Evolutionary conservation across 441 rosid genomes (phyloP), one percentile per base, ranked within the genome.

Genomic region (Populus trichocarpa): DNA sequence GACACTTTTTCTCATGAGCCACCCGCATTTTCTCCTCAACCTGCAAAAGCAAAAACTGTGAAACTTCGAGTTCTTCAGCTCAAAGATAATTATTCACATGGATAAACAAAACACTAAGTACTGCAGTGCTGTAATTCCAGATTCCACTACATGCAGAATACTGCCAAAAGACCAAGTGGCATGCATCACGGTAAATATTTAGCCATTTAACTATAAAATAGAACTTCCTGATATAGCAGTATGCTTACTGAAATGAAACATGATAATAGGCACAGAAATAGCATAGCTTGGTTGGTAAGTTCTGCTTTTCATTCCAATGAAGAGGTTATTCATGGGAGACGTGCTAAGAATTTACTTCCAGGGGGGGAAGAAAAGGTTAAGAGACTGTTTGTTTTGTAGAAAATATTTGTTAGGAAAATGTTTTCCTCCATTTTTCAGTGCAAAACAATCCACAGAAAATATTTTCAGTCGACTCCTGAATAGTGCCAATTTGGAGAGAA

Each of bases 21-120:
- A 96, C 70, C 18, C 99, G 91, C 95, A 91, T 74, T 88, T 90
- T 96, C 70, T 96, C 99, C 87, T 96, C 99, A 5, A 87, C 89
- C 99, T 96, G 84, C 65, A 81, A 77, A 67, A 76, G 68, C 59
- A 71, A 22, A 70, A 50, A 3, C 72, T 35, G 63, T 68, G 11
- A 69, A 70, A 22, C 73, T 38, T 80, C 63, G 13, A 5, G 53
- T 72, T 32, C 36, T 69, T 67, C 65, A 22, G 74, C 35, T 77
- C 38, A 33, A 61, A 23, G 38, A 73, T 74, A 67, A 50, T 40
- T 33, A 35, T 33, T 23, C 70, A 16, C 10, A 25, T 23, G 16
- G 42, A n/a, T 23, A 53, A 69, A 33, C 25, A 70, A 30, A 74
- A 65, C 8, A 36, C 42, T 33, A 35, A 67, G 28, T 40, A 72